These are phyloP conservation scores for Cyclostephanos tholiformis DNA, from an alignment of 108 stramenopile genomes.

Conservation along the genomic window DNA sequence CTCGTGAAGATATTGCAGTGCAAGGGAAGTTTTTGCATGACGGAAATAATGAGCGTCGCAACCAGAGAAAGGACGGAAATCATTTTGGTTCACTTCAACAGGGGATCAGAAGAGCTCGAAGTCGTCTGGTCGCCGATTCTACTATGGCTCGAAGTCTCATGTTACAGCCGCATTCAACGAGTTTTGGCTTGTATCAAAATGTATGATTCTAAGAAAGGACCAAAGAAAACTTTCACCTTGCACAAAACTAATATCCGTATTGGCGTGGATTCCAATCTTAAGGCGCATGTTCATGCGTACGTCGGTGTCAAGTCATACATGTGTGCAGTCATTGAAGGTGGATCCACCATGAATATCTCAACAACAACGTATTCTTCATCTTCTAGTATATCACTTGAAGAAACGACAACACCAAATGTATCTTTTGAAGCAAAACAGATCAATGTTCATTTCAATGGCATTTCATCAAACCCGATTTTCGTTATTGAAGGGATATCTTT, in stretches of 20 bases:
- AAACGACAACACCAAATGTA: constrained; percentile 37
- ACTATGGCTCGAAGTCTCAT: constrained; percentile 43
- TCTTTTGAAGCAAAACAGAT: constrained; percentile 23
- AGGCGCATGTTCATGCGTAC: constrained; percentile 24
- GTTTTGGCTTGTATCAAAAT: constrained; percentile 21
- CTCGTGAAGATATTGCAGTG: constrained; percentile 25
- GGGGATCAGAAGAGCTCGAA: constrained; percentile 13
- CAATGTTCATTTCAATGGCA: constrained; percentile 32
- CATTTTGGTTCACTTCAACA: constrained; percentile 33
- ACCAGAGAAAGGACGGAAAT: constrained; percentile 20
- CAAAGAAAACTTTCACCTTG: neutral
- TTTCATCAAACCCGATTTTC: constrained; percentile 27
- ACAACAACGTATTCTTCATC: constrained; percentile 24
- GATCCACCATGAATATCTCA: constrained; percentile 30
- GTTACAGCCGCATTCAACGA: constrained; percentile 31
- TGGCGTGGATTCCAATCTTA: constrained; percentile 23
- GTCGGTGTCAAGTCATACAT: constrained; percentile 34
- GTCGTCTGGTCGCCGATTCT: constrained; percentile 44
- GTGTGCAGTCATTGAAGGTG: constrained; percentile 24
- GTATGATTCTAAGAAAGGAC: neutral
- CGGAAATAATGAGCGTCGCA: constrained; percentile 7
- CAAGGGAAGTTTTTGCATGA: constrained; percentile 32
- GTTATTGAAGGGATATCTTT: constrained; percentile 23
- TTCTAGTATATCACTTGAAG: constrained; percentile 3
- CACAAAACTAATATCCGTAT: constrained; percentile 32